Evolutionary conservation across 371 early-diverging fungal genomes (phyloP), one percentile per base, ranked within the genome.

Genomic region (Mucor circinelloides): DNA sequence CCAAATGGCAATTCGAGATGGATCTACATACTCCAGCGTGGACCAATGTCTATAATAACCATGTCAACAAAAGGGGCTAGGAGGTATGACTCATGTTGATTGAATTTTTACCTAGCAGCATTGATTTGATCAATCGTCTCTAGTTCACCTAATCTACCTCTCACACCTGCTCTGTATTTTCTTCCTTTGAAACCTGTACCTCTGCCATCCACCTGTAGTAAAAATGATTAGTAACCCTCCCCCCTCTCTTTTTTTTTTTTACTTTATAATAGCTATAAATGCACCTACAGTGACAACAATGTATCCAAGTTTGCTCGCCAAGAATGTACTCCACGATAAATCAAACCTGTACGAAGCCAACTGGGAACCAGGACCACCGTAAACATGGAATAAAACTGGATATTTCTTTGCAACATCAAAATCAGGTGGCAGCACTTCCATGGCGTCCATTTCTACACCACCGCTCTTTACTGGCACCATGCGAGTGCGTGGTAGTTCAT

Each of bases 351-450:
- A 84, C 17, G 85, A 79, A 9, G 91, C 97, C 27, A 88, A 65
- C 73, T 98, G 97, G 28, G 95, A 95, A 63, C 87, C 88, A 10
- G 97, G 97, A 0, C 98, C 98, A 23, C 96, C 97, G 67, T 95
- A 96, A n/a, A 93, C 91, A 69, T 87, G 85, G 76, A 96, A 90
- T 28, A 96, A 67, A 10, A 96, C 93, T 13, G 94, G 95, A 66
- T 97, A 95, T 10, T 78, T 71, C 13, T 76, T 80, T n/a, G 71
- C 74, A 5, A 80, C 78, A 52, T 95, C 87, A 73, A 97, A 97
- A 60, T 89, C 87, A 25, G 94, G 89, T 8, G 98, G 98, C 17
- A 89, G 76, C 6, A 87, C 83, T 57, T 93, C 86, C 84, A 89
- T 86, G 8, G 89, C 94, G 70, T 95, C 71, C 73, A 70, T 67